Evolutionary conservation across 306 rosid species (phyloP).

Genomic region (Castanea mollissima): DNA sequence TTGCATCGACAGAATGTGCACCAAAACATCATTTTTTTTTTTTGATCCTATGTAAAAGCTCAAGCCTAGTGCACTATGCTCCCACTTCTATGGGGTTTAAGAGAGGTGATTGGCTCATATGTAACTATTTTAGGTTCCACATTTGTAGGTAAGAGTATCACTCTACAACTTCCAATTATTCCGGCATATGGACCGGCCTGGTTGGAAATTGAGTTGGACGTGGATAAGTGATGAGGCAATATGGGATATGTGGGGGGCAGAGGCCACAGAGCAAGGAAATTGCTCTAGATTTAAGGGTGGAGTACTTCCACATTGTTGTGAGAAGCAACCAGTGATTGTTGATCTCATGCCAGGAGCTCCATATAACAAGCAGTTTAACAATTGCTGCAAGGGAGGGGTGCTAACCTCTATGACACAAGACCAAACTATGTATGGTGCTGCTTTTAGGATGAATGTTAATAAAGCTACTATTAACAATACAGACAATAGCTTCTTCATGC

Average conservation of each 20-base stretch:
- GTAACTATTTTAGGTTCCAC: neutral
- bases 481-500: slow-evolving; percentile 25
- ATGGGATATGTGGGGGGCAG: slow-evolving; percentile 79
- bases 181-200: slow-evolving; percentile 67
- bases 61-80: too few relatives aligned
- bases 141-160: slow-evolving; percentile 54
- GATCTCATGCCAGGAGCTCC: slow-evolving; percentile 67
- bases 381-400: slow-evolving; percentile 71
- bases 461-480: neutral
- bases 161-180: slow-evolving; percentile 58
- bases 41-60: too few relatives aligned
- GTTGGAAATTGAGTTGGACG: slow-evolving; percentile 67
- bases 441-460: slow-evolving; percentile 54
- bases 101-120: neutral
- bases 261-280: slow-evolving; percentile 65
- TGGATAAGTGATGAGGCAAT: slow-evolving; percentile 71
- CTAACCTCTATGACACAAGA: slow-evolving; percentile 63
- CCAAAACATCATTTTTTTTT: too few relatives aligned
- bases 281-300: slow-evolving; percentile 52
- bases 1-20: too few relatives aligned
- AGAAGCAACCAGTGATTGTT: slow-evolving; percentile 47
- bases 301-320: slow-evolving; percentile 66
- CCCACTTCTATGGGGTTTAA: too few relatives aligned
- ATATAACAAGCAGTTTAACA: slow-evolving; percentile 48
- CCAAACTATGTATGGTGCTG: slow-evolving; percentile 27